These are phyloP conservation scores for Ustilago esculenta DNA, from an alignment of 1,284 basidiomycete genomes.

Conservation along the genomic window DNA sequence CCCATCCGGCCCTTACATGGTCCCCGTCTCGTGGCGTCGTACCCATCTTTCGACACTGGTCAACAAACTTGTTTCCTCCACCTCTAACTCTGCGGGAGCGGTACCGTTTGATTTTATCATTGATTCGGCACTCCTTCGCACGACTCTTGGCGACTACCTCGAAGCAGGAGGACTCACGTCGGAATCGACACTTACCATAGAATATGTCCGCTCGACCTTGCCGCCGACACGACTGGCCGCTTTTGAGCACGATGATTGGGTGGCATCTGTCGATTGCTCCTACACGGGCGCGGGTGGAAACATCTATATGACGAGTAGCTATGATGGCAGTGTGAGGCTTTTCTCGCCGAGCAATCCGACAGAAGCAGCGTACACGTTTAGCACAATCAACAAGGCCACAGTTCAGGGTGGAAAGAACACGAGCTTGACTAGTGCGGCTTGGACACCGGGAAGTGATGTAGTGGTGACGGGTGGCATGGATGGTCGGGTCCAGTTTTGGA, in stretches of 20 bases:
- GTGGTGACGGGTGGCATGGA: constrained; percentile 84
- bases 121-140: constrained; percentile 77
- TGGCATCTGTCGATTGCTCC: constrained; percentile 76
- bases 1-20: constrained; percentile 91
- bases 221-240: constrained; percentile 85
- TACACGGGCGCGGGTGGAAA: constrained; percentile 11
- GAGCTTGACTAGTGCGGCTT: constrained; percentile 77
- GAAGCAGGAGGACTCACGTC: constrained; percentile 74
- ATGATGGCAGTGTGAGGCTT: constrained; percentile 64
- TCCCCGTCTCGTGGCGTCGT: constrained; percentile 87
- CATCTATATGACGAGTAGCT: constrained; percentile 66
- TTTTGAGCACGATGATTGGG: constrained; percentile 92
- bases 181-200: constrained; percentile 90
- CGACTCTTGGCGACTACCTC: constrained; percentile 81
- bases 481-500: constrained; percentile 71
- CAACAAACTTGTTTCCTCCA: constrained; percentile 86
- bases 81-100: constrained; percentile 66
- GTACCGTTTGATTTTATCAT: constrained; percentile 95
- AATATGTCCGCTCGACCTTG: constrained; percentile 91
- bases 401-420: constrained; percentile 53
- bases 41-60: constrained; percentile 98
- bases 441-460: constrained; percentile 68
- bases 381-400: constrained; percentile 46
- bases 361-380: constrained; percentile 49
- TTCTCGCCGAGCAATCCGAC: constrained; percentile 40